Percentiles rank a stretch among this genome's conserved stretches.
Conservation (phyloP, 805 yeast genomes). For the Yamadazyma nakazawae region DNA sequence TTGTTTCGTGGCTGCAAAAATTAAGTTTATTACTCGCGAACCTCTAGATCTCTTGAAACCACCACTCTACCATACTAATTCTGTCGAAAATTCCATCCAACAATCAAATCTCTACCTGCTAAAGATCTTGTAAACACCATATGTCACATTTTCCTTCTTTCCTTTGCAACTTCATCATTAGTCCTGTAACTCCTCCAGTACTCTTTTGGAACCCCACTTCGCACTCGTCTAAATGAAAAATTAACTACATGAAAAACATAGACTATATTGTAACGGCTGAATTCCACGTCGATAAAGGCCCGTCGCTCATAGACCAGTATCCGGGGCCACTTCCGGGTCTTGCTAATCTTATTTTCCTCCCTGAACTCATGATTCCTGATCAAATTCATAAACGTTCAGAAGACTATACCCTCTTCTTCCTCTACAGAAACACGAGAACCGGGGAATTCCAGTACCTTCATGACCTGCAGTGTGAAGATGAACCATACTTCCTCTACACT, state of each 20-base stretch:
- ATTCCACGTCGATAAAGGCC: conserved; percentile 76
- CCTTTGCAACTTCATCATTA: not conserved
- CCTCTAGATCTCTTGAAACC: too few relatives aligned
- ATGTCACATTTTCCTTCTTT: not conserved
- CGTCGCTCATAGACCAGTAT: conserved; percentile 55
- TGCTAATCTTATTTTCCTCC: conserved; percentile 35
- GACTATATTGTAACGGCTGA: conserved; percentile 67
- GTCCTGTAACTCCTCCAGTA: not conserved
- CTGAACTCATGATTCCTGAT: conserved; percentile 61
- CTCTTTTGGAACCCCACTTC: not conserved
- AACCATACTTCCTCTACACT: conserved; percentile 53
- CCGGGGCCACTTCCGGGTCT: conserved; percentile 32
- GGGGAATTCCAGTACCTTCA: conserved; percentile 39
- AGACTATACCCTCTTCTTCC: conserved; percentile 55
- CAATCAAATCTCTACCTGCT: too few relatives aligned
- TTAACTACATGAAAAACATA: conserved; percentile 31
- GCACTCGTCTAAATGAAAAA: not conserved
- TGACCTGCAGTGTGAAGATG: conserved; percentile 30
- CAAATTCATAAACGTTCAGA: conserved; percentile 56
- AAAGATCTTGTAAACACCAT: too few relatives aligned
- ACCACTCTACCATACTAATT: too few relatives aligned
- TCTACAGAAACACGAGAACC: conserved; percentile 42
- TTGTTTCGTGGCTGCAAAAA: too few relatives aligned
- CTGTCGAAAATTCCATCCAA: too few relatives aligned
- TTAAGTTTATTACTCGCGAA: too few relatives aligned